Conservation (phyloP, 1,139 yeast genomes). For the Protomyces arabidopsidicola region DNA sequence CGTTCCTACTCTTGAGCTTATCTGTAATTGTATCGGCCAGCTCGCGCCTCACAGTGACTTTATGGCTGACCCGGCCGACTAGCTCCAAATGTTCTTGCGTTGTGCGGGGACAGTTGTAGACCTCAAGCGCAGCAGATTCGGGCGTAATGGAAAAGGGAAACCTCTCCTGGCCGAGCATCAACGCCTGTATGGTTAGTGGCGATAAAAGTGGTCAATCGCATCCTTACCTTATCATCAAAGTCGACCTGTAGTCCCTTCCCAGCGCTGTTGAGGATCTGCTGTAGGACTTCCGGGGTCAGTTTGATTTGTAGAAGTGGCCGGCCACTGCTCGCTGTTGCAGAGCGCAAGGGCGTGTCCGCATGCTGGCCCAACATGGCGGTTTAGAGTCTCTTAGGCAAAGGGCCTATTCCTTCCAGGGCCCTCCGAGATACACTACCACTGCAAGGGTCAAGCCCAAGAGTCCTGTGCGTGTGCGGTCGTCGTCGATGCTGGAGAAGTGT, state of each 20-base stretch:
- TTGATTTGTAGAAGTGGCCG: conserved; percentile 7
- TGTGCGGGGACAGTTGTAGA: conserved; percentile 1
- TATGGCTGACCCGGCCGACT: conserved; percentile 21
- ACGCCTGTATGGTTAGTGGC: conserved; percentile 7
- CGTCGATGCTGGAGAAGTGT: background rate
- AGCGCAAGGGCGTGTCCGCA: conserved; percentile 1
- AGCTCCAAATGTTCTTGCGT: conserved; percentile 1
- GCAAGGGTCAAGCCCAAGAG: background rate
- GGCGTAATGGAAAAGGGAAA: conserved; percentile 7
- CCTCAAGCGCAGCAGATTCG: conserved; percentile 4
- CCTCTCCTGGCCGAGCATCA: background rate
- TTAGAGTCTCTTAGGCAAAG: too few relatives aligned
- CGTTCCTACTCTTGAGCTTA: conserved; percentile 22
- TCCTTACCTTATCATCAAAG: conserved; percentile 2
- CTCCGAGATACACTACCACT: background rate
- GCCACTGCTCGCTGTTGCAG: background rate
- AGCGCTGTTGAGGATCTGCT: background rate
- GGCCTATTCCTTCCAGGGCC: background rate
- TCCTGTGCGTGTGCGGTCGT: background rate
- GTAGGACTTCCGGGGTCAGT: conserved; percentile 19
- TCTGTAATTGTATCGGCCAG: conserved; percentile 15
- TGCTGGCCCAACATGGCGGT: background rate
- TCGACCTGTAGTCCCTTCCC: background rate
- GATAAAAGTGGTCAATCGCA: background rate
- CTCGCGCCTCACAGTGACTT: conserved; percentile 22